Evolutionary conservation across 2,329 filamentous ascomycete genomes (phyloP), one percentile per base, ranked within the genome.

Genomic region (Xylariales sp.): DNA sequence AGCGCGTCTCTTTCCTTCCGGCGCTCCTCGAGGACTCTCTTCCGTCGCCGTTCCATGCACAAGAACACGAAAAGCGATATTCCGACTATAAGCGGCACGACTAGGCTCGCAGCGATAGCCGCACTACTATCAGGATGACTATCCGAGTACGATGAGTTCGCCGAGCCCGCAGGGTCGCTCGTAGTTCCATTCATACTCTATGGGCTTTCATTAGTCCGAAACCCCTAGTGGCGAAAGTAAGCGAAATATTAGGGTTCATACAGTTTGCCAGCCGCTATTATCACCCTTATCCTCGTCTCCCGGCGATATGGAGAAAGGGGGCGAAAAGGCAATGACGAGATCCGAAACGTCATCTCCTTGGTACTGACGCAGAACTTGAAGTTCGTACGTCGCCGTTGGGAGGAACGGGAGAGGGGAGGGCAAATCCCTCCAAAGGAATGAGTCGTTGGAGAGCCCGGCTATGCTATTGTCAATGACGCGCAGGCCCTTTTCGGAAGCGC

Each of bases 371-470:
- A 69, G 66, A 39, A 76, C 48, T 39, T 72, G 65, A 61, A 76
- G 46, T 46, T 75, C 69, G 28, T 76, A 76, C 39, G 62, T 70
- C 12, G 74, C 73, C 9, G 69, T 73, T 28, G 70, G 46, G 46
- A 76, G 48, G 62, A 73, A 75, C 12, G 73, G 74, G 6, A 76
- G 71, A 18, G 74, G 74, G 18, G 69, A 72, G 34, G 73, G 73
- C 45, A 74, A 41, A 49, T 56, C 69, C 49, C 61, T 52, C 74
- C 72, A 75, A 14, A 73, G 56, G 56, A 71, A 76, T n/a, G 69
- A 73, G 62, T 66, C 69, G n/a, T 59, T 30, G n/a, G 67, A 69
- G 16, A 75, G 60, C 16, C 65, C 72, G 60, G 43, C 73, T 75
- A 23, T 62, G 16, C 41, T 18, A 10, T 50, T 52, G 43, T 70